Evolutionary conservation across 176 grass and related monocot species (phyloP), one percentile per base, ranked within the genome.

Genomic region (Oryza glumipatula): DNA sequence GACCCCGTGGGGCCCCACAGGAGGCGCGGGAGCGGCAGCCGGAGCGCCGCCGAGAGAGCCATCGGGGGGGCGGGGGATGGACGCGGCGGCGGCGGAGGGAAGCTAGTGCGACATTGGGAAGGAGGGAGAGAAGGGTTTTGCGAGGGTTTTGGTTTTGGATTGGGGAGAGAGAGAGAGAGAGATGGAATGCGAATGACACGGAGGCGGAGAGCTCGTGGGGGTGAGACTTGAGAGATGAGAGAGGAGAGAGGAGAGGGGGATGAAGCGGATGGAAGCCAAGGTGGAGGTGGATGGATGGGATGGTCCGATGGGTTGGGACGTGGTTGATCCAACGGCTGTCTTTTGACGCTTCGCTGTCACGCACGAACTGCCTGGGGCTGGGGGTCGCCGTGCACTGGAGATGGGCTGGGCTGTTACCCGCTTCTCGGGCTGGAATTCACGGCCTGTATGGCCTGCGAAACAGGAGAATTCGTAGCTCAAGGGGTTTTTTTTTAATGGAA

Each of bases 41-140:
- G 89, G 65, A 91, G 84, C 65, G 83, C 82, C 2, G 84, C 82
- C 70, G 92, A 92, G 79, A 94, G 81, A 38, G 82, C 92, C 92
- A 94, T 94, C 58, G 58, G 21, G 5, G 5, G 81, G 11, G 54
- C 16, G 7, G 51, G 35, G 24, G 76, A 0, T 12, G 68, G 11
- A 21, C 60, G 9, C 1, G 30, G 15, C 2, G 15, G 64, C 2
- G 8, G 68, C 49, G 15, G 80, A 15, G 65, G 77, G 45, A 23
- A 7, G 68, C 78, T 75, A 51, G 11, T 9, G 64, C 63, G 52
- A 52, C 90, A 89, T 86, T 68, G 69, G 43, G 26, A 4, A 8
- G 52, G 3, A 49, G 4, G 0, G 73, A 14, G 33, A 21, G n/a
- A 54, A 36, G 38, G 89, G 76, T 89, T 92, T 79, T 71, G 86